Percentiles rank a stretch among this genome's conserved stretches.
Evolutionary conservation across 2,329 filamentous ascomycete species (phyloP).

Genomic region (Cryphonectria naterciae): DNA sequence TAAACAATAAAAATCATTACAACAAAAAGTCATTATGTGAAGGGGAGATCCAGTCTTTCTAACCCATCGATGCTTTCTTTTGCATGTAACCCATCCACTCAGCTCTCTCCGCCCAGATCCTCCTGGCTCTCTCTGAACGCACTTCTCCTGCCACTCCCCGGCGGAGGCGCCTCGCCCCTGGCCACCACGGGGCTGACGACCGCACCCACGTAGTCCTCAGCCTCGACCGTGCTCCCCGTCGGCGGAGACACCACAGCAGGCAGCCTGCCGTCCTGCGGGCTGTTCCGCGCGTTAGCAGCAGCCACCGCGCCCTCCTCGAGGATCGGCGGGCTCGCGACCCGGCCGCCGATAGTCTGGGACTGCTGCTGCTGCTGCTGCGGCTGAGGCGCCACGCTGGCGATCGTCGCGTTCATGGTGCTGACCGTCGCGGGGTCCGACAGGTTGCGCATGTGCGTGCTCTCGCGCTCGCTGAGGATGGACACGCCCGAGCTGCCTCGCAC

Average conservation of each 20-base stretch:
- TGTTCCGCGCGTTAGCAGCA: constrained; percentile 3
- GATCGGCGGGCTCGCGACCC: constrained; percentile 17
- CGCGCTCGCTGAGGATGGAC: constrained; percentile 47
- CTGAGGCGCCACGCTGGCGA: constrained; percentile 19
- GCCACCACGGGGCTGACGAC: constrained; percentile 25
- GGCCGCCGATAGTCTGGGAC: not conserved
- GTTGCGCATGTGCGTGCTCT: constrained; percentile 46
- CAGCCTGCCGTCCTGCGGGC: constrained; percentile 23
- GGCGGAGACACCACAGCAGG: constrained; percentile 37
- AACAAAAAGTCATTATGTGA: not conserved
- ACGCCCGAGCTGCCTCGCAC: constrained; percentile 43
- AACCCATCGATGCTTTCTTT: not conserved
- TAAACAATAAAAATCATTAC: not conserved
- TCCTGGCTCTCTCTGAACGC: constrained; percentile 48
- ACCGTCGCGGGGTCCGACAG: constrained; percentile 46
- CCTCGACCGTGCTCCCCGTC: constrained; percentile 32
- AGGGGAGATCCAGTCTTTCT: not conserved
- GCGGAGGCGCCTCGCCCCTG: constrained; percentile 21
- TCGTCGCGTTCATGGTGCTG: constrained; percentile 36
- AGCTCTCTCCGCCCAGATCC: constrained; percentile 39
- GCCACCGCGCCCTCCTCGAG: constrained; percentile 21
- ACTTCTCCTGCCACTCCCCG: constrained; percentile 41
- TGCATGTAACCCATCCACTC: not conserved
- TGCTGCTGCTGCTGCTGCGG: constrained; percentile 1
- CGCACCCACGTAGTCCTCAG: constrained; percentile 35